Evolutionary conservation across 208 protist genomes (phyloP).

Genomic region (Leishmania tarentolae): DNA sequence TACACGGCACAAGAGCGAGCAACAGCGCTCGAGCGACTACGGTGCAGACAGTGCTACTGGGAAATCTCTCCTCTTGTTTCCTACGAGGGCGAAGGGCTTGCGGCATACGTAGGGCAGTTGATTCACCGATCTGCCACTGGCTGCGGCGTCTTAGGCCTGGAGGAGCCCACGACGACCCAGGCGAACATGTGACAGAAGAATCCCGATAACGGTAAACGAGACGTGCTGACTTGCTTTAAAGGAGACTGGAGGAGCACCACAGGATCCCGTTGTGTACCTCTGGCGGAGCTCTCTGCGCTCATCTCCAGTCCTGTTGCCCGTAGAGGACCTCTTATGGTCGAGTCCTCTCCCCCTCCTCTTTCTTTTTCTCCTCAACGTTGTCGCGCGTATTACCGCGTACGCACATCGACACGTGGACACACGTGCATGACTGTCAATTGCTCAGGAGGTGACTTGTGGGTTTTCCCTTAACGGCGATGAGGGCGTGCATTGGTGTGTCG

Average conservation of each 20-base stretch:
- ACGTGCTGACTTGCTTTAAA: background rate
- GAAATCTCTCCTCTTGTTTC: constrained; percentile 94
- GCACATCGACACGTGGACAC: background rate
- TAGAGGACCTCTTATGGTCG: background rate
- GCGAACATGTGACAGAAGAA: constrained; percentile 17
- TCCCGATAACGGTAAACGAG: background rate
- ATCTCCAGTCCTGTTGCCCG: background rate
- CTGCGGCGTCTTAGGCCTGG: constrained; percentile 27
- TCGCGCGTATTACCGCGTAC: background rate
- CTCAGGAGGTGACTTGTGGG: background rate
- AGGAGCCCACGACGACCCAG: constrained; percentile 8
- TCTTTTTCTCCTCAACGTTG: background rate
- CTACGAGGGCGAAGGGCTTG: constrained; percentile 91
- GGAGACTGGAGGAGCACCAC: background rate
- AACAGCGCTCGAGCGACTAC: constrained; percentile 40
- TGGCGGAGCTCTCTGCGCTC: background rate
- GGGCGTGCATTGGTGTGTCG: background rate
- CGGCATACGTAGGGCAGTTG: constrained; percentile 24
- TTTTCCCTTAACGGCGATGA: background rate
- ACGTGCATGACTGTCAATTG: background rate
- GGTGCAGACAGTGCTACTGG: constrained; percentile 32
- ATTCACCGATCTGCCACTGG: constrained; percentile 37
- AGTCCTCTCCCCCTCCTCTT: no score
- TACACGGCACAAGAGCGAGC: constrained; percentile 18
- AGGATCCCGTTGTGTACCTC: background rate